Conservation (phyloP, 176 grass and related monocot species). For the Avena eriantha region DNA sequence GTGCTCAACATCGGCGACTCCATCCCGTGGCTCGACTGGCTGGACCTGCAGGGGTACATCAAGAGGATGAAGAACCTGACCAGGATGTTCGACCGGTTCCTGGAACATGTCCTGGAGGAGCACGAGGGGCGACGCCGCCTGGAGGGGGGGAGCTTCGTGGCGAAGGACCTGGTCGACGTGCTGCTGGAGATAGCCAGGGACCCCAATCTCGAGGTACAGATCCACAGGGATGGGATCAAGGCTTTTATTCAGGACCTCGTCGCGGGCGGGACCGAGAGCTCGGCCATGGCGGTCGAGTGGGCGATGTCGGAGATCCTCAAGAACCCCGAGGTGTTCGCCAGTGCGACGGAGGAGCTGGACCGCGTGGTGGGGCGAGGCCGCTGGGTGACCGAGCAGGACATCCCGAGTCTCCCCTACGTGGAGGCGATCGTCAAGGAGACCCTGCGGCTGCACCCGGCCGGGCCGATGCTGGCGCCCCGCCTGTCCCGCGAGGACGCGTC, state of each 20-base stretch:
- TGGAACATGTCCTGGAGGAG: conserved; percentile 86
- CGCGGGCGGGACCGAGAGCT: too few species aligned
- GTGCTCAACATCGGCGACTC: conserved; percentile 95
- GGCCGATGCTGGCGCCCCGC: neutral
- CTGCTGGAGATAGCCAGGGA: conserved; percentile 75
- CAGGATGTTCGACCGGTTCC: conserved; percentile 41
- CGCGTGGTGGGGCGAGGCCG: too few species aligned
- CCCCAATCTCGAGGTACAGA: conserved; percentile 49
- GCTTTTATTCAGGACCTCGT: too few species aligned
- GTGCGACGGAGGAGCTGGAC: too few species aligned
- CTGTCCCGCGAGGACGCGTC: neutral
- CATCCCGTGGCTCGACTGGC: conserved; percentile 78
- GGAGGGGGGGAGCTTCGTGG: conserved; percentile 68
- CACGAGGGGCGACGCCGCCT: conserved; percentile 58
- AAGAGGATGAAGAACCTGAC: conserved; percentile 73
- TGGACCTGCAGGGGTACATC: conserved; percentile 90
- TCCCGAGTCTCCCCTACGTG: too few species aligned
- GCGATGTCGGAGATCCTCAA: too few species aligned
- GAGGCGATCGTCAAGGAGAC: neutral
- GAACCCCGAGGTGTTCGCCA: too few species aligned
- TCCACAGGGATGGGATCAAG: too few species aligned
- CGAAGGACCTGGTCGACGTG: conserved; percentile 90
- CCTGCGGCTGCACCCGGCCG: neutral
- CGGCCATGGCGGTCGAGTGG: too few species aligned
- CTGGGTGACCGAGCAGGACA: too few species aligned